Evolutionary conservation across 148 eudicot genomes (phyloP), one percentile per base, ranked within the genome.

Genomic region (Chenopodium album): DNA sequence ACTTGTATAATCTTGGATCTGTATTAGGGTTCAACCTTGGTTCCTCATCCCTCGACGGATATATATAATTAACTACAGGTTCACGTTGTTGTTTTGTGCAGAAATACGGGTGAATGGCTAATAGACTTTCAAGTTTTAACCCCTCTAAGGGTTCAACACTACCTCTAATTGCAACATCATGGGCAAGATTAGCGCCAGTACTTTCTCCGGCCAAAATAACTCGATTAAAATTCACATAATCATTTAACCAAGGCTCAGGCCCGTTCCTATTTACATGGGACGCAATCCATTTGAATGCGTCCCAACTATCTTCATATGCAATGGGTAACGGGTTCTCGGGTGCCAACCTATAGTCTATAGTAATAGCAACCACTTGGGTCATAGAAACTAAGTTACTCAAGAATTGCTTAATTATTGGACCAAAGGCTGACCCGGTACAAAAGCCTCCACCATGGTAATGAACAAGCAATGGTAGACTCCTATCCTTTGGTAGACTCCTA

Each of bases 381-480:
- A 2, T 83, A 63, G 56, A 12, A 10, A 77, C 87, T 76, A 73
- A 88, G 29, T 73, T 82, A 47, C 10, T 68, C 60, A 64, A 3
- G 0, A 83, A 54, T 23, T 86, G 71, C 50, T 71, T 81, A 4
- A 86, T 80, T 9, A 89, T 83, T 8, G 85, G 87, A 29, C 87
- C 66, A 20, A 68, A 46, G 70, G 86, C 83, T 0, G 86, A 80
- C 5, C 84, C 84, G 0, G 84, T 81, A 47, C 86, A 84, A 56
- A 91, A 92, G 4, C 83, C 91, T 8, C 94, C 94, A 0, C 94
- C 96, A 47, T 92, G 96, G 54, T 66, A 84, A 86, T 89, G 90
- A 8, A 92, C 31, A 0, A 91, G 68, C n/a, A 92, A 80, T 26
- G 96, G 96, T 16, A 88, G 79, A 52, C 81, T 86, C 4, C 80